These are phyloP conservation scores for Vitis labrusca DNA, from an alignment of 164 flowering plant genomes.

Conservation along the genomic window DNA sequence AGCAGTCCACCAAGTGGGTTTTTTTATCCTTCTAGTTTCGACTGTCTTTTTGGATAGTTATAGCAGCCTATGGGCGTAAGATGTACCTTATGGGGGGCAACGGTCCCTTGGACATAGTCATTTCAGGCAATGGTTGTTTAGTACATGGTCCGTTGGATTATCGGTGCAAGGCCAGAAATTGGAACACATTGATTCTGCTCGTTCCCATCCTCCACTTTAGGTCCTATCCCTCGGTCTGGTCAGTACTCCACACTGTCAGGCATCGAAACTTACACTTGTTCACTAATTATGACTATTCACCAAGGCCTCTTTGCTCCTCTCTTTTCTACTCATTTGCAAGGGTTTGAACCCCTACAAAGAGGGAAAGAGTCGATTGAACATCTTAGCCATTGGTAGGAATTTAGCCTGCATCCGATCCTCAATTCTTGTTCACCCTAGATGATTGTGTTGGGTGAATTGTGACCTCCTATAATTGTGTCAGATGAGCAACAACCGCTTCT, in stretches of 20 bases:
- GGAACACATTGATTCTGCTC: constrained; percentile 12
- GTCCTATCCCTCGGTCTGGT: constrained; percentile 28
- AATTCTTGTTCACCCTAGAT: not conserved
- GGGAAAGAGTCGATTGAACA: not conserved
- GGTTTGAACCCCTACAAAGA: not conserved
- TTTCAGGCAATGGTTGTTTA: not conserved
- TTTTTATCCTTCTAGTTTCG: not conserved
- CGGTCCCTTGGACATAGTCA: too few species aligned
- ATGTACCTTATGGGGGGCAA: constrained; percentile 3
- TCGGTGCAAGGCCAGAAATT: constrained; percentile 19
- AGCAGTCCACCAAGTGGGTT: constrained; percentile 3
- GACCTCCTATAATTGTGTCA: not conserved
- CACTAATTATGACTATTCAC: constrained; percentile 8
- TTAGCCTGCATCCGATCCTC: not conserved
- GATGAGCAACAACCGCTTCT: too few species aligned
- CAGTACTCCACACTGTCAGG: constrained; percentile 22
- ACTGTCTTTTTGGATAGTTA: constrained; percentile 5
- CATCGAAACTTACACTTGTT: constrained; percentile 25
- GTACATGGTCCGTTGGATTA: constrained; percentile 19
- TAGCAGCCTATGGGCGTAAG: constrained; percentile 6
- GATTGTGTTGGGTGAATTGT: not conserved
- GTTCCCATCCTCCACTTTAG: constrained; percentile 24
- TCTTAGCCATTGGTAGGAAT: not conserved
- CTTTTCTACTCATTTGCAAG: not conserved
- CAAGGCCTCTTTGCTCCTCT: constrained; percentile 3